These are phyloP conservation scores for Capronia coronata DNA, from an alignment of 2,329 filamentous ascomycete species.

Conservation along the genomic window DNA sequence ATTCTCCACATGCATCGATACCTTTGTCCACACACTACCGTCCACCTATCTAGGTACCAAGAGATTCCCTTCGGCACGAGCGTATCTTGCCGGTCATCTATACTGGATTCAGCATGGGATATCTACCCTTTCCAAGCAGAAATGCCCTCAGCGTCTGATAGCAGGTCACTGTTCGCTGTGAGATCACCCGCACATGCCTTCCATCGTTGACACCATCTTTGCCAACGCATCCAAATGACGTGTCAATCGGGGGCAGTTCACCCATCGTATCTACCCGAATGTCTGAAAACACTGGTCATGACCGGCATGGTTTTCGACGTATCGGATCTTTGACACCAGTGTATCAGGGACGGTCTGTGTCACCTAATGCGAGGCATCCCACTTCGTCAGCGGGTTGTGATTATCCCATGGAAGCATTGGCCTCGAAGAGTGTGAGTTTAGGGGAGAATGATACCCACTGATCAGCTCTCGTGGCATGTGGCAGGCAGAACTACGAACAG, in stretches of 20 bases:
- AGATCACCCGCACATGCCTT: not conserved
- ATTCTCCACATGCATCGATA: not conserved
- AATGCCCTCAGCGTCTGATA: too few relatives aligned
- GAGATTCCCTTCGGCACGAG: too few relatives aligned
- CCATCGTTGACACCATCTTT: not conserved
- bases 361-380: not conserved
- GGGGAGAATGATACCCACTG: not conserved
- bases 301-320: not conserved
- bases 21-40: too few relatives aligned
- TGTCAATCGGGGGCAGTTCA: not conserved
- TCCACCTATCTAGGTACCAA: too few relatives aligned
- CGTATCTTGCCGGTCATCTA: too few relatives aligned
- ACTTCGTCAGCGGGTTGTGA: not conserved
- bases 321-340: not conserved
- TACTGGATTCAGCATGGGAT: too few relatives aligned
- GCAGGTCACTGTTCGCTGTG: not conserved
- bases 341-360: not conserved
- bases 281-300: not conserved
- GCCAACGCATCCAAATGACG: constrained; percentile 2
- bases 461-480: not conserved
- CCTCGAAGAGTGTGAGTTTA: not conserved
- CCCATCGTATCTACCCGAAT: not conserved
- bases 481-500: not conserved
- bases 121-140: too few relatives aligned
- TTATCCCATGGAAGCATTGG: not conserved